These are phyloP conservation scores for Magnaporthales sp. DNA, from an alignment of 2,329 filamentous ascomycete species.

Conservation along the genomic window DNA sequence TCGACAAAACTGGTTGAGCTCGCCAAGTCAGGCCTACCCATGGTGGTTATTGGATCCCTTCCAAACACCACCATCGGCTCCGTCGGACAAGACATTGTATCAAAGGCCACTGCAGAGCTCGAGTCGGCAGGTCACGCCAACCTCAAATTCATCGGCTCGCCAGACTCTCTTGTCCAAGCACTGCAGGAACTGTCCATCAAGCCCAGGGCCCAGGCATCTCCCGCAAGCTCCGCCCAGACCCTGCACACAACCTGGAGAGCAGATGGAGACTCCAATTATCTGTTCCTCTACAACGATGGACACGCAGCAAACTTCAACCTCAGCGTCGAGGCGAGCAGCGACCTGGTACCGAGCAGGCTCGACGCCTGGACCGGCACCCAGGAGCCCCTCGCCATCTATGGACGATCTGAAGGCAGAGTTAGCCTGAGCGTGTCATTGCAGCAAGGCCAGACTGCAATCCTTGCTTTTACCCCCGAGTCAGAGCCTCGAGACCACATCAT, in stretches of 20 bases:
- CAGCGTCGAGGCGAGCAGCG: neutral
- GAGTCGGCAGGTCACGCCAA: neutral
- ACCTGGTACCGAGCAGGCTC: constrained; percentile 12
- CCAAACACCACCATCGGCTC: neutral
- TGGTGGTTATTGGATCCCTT: constrained; percentile 25
- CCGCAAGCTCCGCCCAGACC: constrained; percentile 7
- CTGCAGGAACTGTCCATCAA: neutral
- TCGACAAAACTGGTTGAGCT: constrained; percentile 23
- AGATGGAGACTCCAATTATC: constrained; percentile 20
- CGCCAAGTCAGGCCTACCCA: constrained; percentile 28
- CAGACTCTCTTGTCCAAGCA: neutral
- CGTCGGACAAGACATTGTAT: neutral
- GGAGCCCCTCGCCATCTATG: constrained; percentile 17
- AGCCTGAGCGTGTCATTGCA: constrained; percentile 22
- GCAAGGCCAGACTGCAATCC: constrained; percentile 27
- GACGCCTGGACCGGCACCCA: constrained; percentile 32
- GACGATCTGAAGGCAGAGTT: neutral
- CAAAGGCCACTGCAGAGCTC: neutral
- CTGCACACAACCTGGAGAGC: constrained; percentile 27
- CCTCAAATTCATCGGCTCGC: neutral
- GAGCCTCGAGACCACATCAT: neutral
- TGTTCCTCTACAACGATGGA: constrained; percentile 27
- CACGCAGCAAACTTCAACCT: neutral
- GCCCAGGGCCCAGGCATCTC: neutral
- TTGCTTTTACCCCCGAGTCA: constrained; percentile 13